Evolutionary conservation across 164 flowering plant genomes (phyloP).

Genomic region (Taxillus chinensis): DNA sequence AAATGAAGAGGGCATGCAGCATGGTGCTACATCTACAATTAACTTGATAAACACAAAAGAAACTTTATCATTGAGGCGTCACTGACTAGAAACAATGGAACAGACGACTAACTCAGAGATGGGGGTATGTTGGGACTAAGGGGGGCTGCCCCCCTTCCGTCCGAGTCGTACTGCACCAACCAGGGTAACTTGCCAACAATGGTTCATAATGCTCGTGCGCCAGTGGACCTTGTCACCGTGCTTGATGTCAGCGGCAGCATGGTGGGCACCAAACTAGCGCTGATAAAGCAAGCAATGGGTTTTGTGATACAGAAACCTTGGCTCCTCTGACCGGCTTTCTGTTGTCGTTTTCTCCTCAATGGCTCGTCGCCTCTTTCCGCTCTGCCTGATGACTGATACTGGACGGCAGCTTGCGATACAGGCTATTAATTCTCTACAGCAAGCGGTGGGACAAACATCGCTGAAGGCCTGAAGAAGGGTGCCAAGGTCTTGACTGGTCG

Average conservation of each 20-base stretch:
- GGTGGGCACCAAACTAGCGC: slow-evolving; percentile 90
- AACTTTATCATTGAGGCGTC: too few relatives aligned
- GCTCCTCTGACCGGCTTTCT: slow-evolving; percentile 80
- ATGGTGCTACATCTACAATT: too few relatives aligned
- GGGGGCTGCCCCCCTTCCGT: slow-evolving; percentile 55
- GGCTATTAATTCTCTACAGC: slow-evolving; percentile 66
- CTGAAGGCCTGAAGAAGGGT: slow-evolving; percentile 74
- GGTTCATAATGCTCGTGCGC: slow-evolving; percentile 49
- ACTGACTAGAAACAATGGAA: too few relatives aligned
- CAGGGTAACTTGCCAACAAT: slow-evolving; percentile 9
- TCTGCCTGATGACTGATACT: slow-evolving; percentile 63
- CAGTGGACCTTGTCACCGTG: slow-evolving; percentile 91
- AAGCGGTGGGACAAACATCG: slow-evolving; percentile 91
- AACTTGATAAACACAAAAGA: too few relatives aligned
- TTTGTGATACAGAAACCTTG: slow-evolving; percentile 91
- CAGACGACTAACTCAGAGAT: too few relatives aligned
- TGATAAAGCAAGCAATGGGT: slow-evolving; percentile 90
- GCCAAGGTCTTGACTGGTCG: slow-evolving; percentile 74
- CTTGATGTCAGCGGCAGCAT: slow-evolving; percentile 99
- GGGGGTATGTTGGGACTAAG: too few relatives aligned
- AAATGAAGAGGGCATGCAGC: too few relatives aligned
- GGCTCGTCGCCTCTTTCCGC: slow-evolving; percentile 81
- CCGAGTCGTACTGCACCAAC: slow-evolving; percentile 18
- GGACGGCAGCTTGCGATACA: slow-evolving; percentile 72
- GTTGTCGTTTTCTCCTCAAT: slow-evolving; percentile 86